Base-by-base conservation (phyloP, 768 basidiomycete species). In the Hypholoma fasciculare region DNA sequence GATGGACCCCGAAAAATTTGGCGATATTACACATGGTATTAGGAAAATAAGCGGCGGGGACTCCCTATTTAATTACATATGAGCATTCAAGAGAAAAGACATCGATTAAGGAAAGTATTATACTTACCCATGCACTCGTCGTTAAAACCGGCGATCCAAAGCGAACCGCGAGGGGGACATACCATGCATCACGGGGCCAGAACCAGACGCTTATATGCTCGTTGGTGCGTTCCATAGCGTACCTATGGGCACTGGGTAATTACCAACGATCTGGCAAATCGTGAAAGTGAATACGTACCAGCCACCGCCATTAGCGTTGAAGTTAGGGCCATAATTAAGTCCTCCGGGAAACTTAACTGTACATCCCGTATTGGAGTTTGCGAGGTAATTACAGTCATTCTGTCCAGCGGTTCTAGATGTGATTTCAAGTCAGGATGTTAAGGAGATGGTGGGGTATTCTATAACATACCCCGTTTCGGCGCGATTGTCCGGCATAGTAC, bases 191-290 rank as follows among this genome's bases (percentile, higher is more conserved):
- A 17, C 86, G 73, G 1, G 81, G 70, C 86, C 86, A 89, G 74
- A 85, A 88, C 81, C 83, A 89, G 38, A 87, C 75, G 55, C 81
- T 83, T 62, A 89, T 82, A 60, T 76, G 78, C 17, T 61, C 62
- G 8, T 68, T 60, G 5, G 81, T 80, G 36, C 85, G 78, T 62
- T 85, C 83, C 62, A 85, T 74, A 1, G 82, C 86, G 63, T 78
- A 84, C 76, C 79, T 84, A 19, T 26, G 34, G 11, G 6, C 16
- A 8, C n/a, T 16, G 27, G 37, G 9, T 49, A 6, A 50, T 13
- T 19, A 26, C 16, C 23, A 23, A 7, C 23, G 42, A 23, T 8
- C 14, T 4, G 23, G 4, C 13, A 9, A 9, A 7, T 17, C 2
- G 44, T 4, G 42, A 5, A 26, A 16, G 30, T 26, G 9, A 65